Conservation (phyloP, 768 basidiomycete genomes). For the Suillus subalutaceus region DNA sequence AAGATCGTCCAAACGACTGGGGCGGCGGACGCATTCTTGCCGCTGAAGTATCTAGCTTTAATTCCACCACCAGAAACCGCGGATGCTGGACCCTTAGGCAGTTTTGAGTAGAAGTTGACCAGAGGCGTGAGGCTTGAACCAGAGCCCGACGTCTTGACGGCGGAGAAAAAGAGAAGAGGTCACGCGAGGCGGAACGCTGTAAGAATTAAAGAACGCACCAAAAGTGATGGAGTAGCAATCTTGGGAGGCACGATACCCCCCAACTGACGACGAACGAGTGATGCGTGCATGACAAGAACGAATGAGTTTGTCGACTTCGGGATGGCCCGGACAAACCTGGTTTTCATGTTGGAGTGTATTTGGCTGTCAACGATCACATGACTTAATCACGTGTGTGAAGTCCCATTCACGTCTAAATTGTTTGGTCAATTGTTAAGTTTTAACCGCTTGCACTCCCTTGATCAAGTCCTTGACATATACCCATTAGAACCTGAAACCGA, state of each 20-base stretch:
- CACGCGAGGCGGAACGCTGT: background rate
- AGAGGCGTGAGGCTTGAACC: conserved; percentile 82
- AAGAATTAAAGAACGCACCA: conserved; percentile 48
- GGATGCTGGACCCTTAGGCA: conserved; percentile 86
- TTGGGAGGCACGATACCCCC: conserved; percentile 90
- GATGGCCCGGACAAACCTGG: conserved; percentile 12
- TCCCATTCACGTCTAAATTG: background rate
- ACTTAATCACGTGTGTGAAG: background rate
- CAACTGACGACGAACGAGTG: conserved; percentile 84
- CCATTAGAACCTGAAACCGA: background rate
- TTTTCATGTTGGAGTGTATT: conserved; percentile 5
- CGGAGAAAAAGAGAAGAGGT: conserved; percentile 16
- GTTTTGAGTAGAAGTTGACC: conserved; percentile 95
- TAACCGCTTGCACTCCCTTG: background rate
- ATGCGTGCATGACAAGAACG: conserved; percentile 68
- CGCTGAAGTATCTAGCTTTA: conserved; percentile 82
- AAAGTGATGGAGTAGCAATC: conserved; percentile 87
- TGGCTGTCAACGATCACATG: conserved; percentile 2
- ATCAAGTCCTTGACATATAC: background rate
- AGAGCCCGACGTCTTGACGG: conserved; percentile 71
- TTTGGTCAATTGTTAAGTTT: background rate
- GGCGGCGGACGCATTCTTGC: conserved; percentile 79
- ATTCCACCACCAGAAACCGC: conserved; percentile 71
- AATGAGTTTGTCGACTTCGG: conserved; percentile 19
- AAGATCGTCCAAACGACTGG: conserved; percentile 67